Conservation (phyloP, 371 early-diverging fungal genomes). For the Umbelopsis sp. region DNA sequence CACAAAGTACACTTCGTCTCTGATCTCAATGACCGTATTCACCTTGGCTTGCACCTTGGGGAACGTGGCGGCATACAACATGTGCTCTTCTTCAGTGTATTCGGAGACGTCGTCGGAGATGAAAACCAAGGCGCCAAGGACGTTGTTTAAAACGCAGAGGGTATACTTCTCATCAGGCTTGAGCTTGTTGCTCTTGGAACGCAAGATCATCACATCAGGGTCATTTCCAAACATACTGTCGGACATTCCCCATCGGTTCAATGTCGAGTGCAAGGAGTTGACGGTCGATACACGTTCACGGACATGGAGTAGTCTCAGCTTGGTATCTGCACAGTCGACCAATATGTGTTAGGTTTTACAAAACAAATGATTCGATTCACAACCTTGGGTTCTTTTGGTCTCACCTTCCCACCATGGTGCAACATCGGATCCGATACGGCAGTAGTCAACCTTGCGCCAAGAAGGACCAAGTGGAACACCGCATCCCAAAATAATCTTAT, state of each 20-base stretch:
- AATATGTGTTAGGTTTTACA: not conserved
- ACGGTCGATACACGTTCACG: constrained; percentile 64
- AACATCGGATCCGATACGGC: constrained; percentile 67
- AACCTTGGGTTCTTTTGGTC: not conserved
- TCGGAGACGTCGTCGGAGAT: constrained; percentile 52
- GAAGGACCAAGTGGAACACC: constrained; percentile 61
- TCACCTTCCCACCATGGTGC: constrained; percentile 61
- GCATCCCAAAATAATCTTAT: constrained; percentile 58
- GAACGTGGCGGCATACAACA: constrained; percentile 44
- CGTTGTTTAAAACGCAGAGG: constrained; percentile 58
- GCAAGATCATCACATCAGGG: constrained; percentile 63
- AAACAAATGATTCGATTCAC: no score
- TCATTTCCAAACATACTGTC: constrained; percentile 68
- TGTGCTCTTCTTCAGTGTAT: constrained; percentile 49
- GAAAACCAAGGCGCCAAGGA: constrained; percentile 64
- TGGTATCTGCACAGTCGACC: constrained; percentile 32
- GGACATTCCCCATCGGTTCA: constrained; percentile 59
- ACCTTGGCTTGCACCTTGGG: constrained; percentile 50
- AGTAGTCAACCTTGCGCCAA: constrained; percentile 59
- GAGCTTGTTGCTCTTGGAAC: constrained; percentile 55
- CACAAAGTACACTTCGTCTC: constrained; percentile 48
- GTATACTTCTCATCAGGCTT: constrained; percentile 52
- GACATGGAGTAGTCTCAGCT: constrained; percentile 56
- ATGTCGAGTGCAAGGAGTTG: constrained; percentile 58
- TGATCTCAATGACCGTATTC: constrained; percentile 43